Evolutionary conservation across 108 stramenopile genomes (phyloP).

Genomic region (Skeletonema costatum): DNA sequence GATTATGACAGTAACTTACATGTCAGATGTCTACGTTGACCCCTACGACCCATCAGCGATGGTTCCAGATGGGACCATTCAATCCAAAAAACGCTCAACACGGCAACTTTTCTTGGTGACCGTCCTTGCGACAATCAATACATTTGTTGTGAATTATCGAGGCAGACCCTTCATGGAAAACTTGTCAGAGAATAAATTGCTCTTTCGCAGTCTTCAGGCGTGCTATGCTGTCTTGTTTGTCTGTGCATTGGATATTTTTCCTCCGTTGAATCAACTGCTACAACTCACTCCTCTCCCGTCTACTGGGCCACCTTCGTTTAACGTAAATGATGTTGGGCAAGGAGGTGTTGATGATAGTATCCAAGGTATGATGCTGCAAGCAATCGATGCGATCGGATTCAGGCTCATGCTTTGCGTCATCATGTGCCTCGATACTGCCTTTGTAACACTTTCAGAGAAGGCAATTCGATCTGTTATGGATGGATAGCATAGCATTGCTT

Average conservation of each 20-base stretch:
- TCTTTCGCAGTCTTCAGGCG: constrained; percentile 68
- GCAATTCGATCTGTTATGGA: constrained; percentile 16
- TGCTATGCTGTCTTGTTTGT: constrained; percentile 64
- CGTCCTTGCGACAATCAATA: constrained; percentile 85
- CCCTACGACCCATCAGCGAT: constrained; percentile 72
- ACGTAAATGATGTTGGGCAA: constrained; percentile 3
- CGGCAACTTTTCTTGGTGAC: constrained; percentile 91
- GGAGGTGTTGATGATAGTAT: background rate
- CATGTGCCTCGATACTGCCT: constrained; percentile 66
- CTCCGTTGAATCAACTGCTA: constrained; percentile 80
- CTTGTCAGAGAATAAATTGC: constrained; percentile 77
- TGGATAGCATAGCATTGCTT: background rate
- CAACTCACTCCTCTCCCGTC: constrained; percentile 77
- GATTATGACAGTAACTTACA: constrained; percentile 62
- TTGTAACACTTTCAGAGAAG: constrained; percentile 54
- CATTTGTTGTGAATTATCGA: constrained; percentile 96
- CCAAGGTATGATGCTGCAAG: constrained; percentile 13
- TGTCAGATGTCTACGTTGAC: constrained; percentile 72
- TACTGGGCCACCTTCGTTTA: constrained; percentile 9
- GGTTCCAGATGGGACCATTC: constrained; percentile 94
- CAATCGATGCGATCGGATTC: constrained; percentile 55
- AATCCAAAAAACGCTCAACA: constrained; percentile 93
- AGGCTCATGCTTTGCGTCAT: constrained; percentile 51
- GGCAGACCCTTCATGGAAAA: constrained; percentile 94
- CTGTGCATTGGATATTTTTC: constrained; percentile 75